phyloP scores from a whole-genome alignment of 164 flowering plant genomes.

The Dillenia suffruticosa region DNA sequence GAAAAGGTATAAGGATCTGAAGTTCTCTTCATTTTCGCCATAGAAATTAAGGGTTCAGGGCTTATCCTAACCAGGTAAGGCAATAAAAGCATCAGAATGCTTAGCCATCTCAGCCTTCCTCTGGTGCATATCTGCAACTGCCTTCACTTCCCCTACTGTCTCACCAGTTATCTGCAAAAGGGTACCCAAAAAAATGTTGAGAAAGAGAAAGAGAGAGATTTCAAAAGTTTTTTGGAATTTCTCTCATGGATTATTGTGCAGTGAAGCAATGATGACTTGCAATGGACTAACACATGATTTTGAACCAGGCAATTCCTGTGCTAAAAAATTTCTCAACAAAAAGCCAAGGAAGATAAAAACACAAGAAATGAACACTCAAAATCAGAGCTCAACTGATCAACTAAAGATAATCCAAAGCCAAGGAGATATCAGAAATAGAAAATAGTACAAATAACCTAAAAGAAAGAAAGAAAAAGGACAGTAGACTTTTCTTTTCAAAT shows the following conservation, averaged over 20 bases:
- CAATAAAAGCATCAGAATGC: slow-evolving; percentile 98
- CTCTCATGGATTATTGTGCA: slow-evolving; percentile 31
- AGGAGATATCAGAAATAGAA: background rate
- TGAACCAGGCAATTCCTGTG: slow-evolving; percentile 19
- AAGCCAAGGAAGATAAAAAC: background rate
- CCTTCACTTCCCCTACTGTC: slow-evolving; percentile 98
- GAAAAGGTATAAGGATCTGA: background rate
- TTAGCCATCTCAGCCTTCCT: slow-evolving; percentile 99
- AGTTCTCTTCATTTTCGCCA: background rate
- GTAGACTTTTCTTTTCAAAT: background rate
- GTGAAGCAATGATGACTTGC: slow-evolving; percentile 62
- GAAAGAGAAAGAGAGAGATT: slow-evolving; percentile 12
- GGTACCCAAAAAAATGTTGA: slow-evolving; percentile 13
- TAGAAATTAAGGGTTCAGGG: slow-evolving; percentile 8
- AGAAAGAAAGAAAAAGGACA: background rate
- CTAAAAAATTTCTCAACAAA: slow-evolving; percentile 11
- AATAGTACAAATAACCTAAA: too few relatives aligned
- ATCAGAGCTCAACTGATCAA: too few relatives aligned
- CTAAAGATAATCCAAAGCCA: background rate
- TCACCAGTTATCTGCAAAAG: slow-evolving; percentile 89
- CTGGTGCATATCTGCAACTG: slow-evolving; percentile 99
- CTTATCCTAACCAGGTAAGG: slow-evolving; percentile 81
- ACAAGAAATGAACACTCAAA: background rate
- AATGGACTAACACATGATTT: slow-evolving; percentile 18
- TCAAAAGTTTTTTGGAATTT: slow-evolving; percentile 1